Evolutionary conservation across 495 filamentous ascomycete species (phyloP), one percentile per base, ranked within the genome.

Genomic region (Symbiotaphrina buchneri): DNA sequence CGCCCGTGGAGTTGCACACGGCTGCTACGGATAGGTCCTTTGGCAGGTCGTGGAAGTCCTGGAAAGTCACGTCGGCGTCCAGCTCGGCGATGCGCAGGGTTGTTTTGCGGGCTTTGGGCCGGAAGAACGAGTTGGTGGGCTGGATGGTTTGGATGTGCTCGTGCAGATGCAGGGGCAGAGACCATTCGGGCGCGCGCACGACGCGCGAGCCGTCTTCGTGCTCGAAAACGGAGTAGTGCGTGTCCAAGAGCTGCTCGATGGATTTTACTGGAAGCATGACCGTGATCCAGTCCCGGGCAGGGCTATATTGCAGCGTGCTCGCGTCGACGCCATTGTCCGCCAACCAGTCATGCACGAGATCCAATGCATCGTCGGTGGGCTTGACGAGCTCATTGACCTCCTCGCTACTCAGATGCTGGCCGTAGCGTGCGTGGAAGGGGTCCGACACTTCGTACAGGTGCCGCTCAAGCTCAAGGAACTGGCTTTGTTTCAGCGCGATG

Each of bases 111-210:
- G n/a, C n/a, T n/a, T n/a, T n/a, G n/a, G 48, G 36, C 10, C 44
- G 44, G 38, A 59, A 54, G 43, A 78, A 76, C 4, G 65, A 69
- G 22, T 62, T 76, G 3, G 69, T 74, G n/a, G 70, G 71, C 46
- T 76, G 71, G 26, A 76, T 61, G 4, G 65, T 56, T 30, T 68
- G 61, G 35, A 79, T 59, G 39, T 71, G 65, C 18, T 47, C 46
- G 33, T 63, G 62, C 4, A 54, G 56, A 38, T 63, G 53, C 35
- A n/a, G n/a, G 0, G 67, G 65, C 35, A 68, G 47, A 36, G 68
- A 61, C 3, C 64, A 48, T 34, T 77, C 71, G 1, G 74, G 73
- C 6, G 70, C 54, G 19, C 77, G 63, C 2, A 56, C 54, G 7
- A 65, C 69, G 21, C 59, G n/a, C n/a, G n/a, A n/a, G n/a, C n/a